Evolutionary conservation across 306 rosid species (phyloP).

Genomic region (Casuarina glauca): DNA sequence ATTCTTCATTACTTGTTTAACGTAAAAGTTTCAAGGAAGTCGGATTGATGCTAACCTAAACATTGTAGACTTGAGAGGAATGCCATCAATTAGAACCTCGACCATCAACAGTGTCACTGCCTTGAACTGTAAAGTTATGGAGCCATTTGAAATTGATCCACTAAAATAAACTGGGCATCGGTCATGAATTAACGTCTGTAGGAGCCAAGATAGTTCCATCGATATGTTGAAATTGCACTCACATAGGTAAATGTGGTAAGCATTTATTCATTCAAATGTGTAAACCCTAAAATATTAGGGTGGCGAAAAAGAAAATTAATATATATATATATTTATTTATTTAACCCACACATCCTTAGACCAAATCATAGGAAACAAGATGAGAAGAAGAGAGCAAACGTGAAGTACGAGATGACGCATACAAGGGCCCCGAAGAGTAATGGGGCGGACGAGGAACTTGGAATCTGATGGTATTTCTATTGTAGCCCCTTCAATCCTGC

Average conservation of each 20-base stretch:
- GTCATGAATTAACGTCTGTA: slow-evolving; percentile 64
- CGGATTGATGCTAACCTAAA: slow-evolving; percentile 36
- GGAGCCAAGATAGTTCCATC: slow-evolving; percentile 87
- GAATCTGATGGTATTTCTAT: slow-evolving; percentile 59
- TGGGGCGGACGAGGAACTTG: slow-evolving; percentile 63
- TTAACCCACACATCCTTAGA: neutral
- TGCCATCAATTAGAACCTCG: slow-evolving; percentile 85
- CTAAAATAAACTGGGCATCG: slow-evolving; percentile 64
- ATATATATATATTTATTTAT: neutral
- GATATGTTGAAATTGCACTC: slow-evolving; percentile 50
- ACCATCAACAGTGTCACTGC: slow-evolving; percentile 80
- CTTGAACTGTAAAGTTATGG: slow-evolving; percentile 74
- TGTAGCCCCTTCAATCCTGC: slow-evolving; percentile 65
- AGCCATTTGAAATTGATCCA: slow-evolving; percentile 90
- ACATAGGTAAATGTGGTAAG: slow-evolving; percentile 9
- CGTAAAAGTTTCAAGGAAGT: neutral
- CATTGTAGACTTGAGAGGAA: slow-evolving; percentile 27
- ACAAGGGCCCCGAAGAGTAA: slow-evolving; percentile 86
- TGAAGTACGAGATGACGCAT: slow-evolving; percentile 78
- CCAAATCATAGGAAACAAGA: neutral
- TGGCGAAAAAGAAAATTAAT: neutral
- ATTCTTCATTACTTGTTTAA: neutral
- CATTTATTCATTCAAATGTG: slow-evolving; percentile 9
- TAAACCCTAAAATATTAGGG: neutral
- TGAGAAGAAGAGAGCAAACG: slow-evolving; percentile 40